A percentile compares a stretch with the other conserved stretches of the same genome.
Conservation (phyloP, 495 filamentous ascomycete genomes). For the Pseudomonodictys pantanalensis region DNA sequence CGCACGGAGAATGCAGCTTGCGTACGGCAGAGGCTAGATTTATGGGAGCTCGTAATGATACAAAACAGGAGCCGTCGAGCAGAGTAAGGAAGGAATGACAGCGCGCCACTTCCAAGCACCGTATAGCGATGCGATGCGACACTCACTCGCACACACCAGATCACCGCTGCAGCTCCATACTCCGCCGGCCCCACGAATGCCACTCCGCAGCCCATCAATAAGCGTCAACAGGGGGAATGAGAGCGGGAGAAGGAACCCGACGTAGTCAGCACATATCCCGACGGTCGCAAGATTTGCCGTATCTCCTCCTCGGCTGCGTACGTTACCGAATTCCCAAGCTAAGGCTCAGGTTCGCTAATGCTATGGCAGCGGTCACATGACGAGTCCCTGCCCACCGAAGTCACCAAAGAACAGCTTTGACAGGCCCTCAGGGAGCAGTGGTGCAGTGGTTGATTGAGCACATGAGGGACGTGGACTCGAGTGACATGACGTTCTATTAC, state of each 20-base stretch:
- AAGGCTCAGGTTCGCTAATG: neutral
- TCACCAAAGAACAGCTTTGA: neutral
- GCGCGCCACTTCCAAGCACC: no score
- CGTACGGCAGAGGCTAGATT: slow-evolving; percentile 1
- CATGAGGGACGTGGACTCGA: no score
- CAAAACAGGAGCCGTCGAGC: neutral
- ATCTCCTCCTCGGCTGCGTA: neutral
- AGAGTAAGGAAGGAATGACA: neutral
- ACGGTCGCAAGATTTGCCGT: neutral
- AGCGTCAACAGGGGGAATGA: no score
- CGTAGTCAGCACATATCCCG: neutral
- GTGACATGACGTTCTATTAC: no score
- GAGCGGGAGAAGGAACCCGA: neutral
- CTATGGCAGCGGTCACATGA: neutral
- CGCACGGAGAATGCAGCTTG: slow-evolving; percentile 14
- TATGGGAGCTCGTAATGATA: neutral
- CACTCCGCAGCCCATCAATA: no score
- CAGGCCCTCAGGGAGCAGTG: neutral
- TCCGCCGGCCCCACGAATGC: no score
- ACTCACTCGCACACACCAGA: no score
- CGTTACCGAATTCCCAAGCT: neutral
- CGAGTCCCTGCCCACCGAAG: neutral
- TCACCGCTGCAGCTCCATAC: no score
- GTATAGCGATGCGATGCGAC: neutral
- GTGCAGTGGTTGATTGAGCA: no score